phyloP scores from a whole-genome alignment of 805 yeast species.

The Candida oleophila region DNA sequence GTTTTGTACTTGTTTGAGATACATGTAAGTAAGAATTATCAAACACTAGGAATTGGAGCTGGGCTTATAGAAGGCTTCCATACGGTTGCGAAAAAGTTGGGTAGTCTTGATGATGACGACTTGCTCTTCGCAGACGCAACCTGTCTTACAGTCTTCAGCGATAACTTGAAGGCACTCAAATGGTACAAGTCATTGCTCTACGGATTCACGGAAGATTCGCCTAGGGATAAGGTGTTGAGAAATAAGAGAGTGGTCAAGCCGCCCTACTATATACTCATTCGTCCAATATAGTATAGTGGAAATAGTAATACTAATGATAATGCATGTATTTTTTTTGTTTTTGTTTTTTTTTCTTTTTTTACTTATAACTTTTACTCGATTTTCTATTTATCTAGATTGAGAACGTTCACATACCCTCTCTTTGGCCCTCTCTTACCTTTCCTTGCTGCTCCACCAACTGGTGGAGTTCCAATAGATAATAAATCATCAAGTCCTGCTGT shows the following conservation, averaged over 20 bases:
- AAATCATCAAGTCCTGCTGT: conserved; percentile 43
- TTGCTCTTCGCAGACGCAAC: conserved; percentile 24
- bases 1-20: conserved; percentile 58
- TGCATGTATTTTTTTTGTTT: neutral
- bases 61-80: conserved; percentile 37
- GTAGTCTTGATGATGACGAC: neutral
- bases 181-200: conserved; percentile 49
- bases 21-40: conserved; percentile 40
- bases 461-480: conserved; percentile 28
- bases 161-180: conserved; percentile 38
- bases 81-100: conserved; percentile 19
- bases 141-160: conserved; percentile 51
- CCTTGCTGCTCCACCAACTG: conserved; percentile 17
- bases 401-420: conserved; percentile 34
- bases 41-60: conserved; percentile 39
- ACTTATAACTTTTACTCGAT: conserved; percentile 33
- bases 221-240: conserved; percentile 40
- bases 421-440: conserved; percentile 30
- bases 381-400: conserved; percentile 16
- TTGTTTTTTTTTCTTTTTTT: neutral
- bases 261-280: conserved; percentile 45
- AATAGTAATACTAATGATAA: neutral
- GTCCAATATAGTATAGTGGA: neutral
- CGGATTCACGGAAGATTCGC: conserved; percentile 38
- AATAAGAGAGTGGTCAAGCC: conserved; percentile 32